Percentiles rank a stretch among this genome's conserved stretches.
Evolutionary conservation across 1,139 yeast genomes (phyloP).

Genomic region (Yamadazyma mexicana): DNA sequence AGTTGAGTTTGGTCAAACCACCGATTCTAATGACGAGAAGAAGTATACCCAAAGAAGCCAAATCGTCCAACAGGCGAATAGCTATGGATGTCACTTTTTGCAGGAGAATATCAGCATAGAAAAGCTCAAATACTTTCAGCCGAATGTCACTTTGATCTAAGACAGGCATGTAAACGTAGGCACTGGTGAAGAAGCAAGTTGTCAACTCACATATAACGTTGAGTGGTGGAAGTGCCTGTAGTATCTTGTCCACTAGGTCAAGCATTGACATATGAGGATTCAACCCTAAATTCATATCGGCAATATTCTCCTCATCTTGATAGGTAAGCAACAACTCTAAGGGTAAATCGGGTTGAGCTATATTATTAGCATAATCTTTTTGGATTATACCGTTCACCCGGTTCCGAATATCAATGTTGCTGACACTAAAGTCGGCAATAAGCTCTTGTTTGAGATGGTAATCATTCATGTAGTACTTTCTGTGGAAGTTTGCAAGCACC

Average conservation of each 20-base stretch:
- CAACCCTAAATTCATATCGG: neutral
- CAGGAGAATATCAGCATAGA: neutral
- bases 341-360: neutral
- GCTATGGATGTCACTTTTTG: neutral
- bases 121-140: neutral
- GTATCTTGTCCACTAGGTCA: neutral
- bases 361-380: neutral
- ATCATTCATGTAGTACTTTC: neutral
- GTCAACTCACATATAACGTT: neutral
- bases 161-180: neutral
- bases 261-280: neutral
- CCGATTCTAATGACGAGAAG: neutral
- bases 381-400: no score
- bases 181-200: neutral
- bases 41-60: neutral
- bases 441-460: neutral
- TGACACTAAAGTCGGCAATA: neutral
- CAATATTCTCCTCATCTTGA: neutral
- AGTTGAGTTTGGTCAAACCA: neutral
- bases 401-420: no score
- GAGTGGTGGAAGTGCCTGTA: neutral
- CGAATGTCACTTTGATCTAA: neutral
- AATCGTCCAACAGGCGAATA: neutral
- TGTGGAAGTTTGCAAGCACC: neutral
- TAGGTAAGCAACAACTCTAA: neutral